Base-by-base conservation (phyloP, 2,329 filamentous ascomycete species). In the Cordyceps militaris region DNA sequence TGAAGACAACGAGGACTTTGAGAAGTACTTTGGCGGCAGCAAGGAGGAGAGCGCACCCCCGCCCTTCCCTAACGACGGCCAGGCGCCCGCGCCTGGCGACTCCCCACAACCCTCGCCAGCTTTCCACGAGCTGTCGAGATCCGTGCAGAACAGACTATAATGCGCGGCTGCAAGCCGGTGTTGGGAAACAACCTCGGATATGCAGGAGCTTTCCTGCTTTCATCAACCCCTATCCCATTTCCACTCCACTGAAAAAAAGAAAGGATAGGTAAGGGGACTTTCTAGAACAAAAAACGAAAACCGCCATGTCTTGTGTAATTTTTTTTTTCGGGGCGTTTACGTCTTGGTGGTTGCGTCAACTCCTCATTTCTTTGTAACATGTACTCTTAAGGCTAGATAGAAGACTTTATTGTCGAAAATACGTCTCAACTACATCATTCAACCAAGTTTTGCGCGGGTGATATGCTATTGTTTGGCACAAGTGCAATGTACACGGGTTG, bases 1-100 rank as follows among this genome's bases (percentile, higher is more conserved):
- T 66, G 86, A 88, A 42, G 93, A 97, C 66, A 73, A 74, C 56
- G 87, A 89, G 66, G 92, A 97, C 67, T 97, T 99, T 73, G 79
- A 87, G 67, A 97, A 97, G 79, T 99, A 96, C 78, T 99, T 99
- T 72, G 82, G 86, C 64, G 82, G 81, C 59, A 77, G 74, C 50
- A 79, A 81, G 65, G 66, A 82, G 61, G 62, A 79, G 66, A 81
- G 80, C 65, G 77, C 83, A 16, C 83, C 86, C 56, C 79, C 83
- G 32, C 81, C 81, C 40, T 77, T 79, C 60, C 77, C 77, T 23
- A 68, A 71, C 42, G 74, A 73, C 63, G 74, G 77, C 24, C 14
- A 21, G 8, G 75, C 66, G 23, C 56, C 60, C 46, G 59, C 60
- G 24, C 68, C 70, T 13, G 69, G 69, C 16, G 70, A 71, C 14